Percentiles rank a stretch among this genome's conserved stretches.
Evolutionary conservation across 1,284 basidiomycete species (phyloP).

Genomic region (Trametes pubescens): DNA sequence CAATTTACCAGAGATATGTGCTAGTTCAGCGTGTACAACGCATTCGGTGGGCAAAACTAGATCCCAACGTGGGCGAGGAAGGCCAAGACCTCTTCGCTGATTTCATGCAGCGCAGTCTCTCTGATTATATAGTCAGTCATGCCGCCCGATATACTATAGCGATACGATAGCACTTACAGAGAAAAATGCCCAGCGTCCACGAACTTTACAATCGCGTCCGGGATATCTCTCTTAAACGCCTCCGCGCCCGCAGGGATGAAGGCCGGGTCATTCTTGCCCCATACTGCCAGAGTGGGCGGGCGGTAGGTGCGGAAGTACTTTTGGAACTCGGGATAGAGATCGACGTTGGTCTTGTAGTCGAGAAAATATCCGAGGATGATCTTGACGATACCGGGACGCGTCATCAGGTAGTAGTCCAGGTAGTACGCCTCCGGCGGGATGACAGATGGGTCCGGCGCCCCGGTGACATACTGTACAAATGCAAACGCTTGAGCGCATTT

Average conservation of each 20-base stretch:
- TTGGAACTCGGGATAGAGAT: slow-evolving; percentile 54
- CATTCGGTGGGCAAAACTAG: not conserved
- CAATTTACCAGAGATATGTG: too few relatives aligned
- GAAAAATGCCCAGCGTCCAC: slow-evolving; percentile 58
- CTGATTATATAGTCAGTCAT: not conserved
- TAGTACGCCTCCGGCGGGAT: slow-evolving; percentile 49
- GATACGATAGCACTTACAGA: slow-evolving; percentile 44
- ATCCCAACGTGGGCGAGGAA: slow-evolving; percentile 11
- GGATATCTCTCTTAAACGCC: slow-evolving; percentile 51
- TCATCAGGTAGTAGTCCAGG: slow-evolving; percentile 51
- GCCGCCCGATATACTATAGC: too few relatives aligned
- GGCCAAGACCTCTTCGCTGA: not conserved
- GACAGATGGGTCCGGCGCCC: slow-evolving; percentile 44
- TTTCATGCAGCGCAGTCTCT: slow-evolving; percentile 7
- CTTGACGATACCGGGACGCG: slow-evolving; percentile 47
- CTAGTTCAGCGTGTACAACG: not conserved
- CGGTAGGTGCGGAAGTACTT: slow-evolving; percentile 49
- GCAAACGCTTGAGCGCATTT: too few relatives aligned
- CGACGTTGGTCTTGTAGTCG: slow-evolving; percentile 54
- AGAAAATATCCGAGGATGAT: slow-evolving; percentile 53
- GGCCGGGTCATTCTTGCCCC: slow-evolving; percentile 55
- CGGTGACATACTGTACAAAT: slow-evolving; percentile 45
- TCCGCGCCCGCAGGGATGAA: slow-evolving; percentile 55
- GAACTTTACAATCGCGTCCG: slow-evolving; percentile 49
- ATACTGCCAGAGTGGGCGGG: slow-evolving; percentile 54